A percentile compares a stretch with the other conserved stretches of the same genome.
These are phyloP conservation scores for Scleromitrula shiraiana DNA, from an alignment of 2,329 filamentous ascomycete species.

Conservation along the genomic window DNA sequence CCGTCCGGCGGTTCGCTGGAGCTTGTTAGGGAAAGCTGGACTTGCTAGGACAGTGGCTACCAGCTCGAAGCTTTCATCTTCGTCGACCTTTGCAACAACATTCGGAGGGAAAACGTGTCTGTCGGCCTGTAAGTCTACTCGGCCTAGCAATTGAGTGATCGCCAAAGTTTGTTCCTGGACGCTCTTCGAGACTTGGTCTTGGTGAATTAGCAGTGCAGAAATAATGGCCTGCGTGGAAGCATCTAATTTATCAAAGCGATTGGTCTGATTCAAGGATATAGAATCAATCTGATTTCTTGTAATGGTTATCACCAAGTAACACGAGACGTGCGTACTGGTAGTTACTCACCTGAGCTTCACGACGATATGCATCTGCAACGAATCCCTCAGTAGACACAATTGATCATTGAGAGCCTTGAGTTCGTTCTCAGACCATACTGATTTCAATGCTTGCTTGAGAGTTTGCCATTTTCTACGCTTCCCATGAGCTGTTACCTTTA, in stretches of 20 bases:
- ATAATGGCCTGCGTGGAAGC: neutral
- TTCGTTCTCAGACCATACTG: constrained; percentile 1
- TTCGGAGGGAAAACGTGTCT: neutral
- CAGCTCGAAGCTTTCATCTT: too few species aligned
- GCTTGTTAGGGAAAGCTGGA: too few species aligned
- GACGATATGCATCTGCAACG: neutral
- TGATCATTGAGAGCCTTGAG: neutral
- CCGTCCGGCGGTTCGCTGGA: neutral
- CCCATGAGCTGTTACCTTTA: neutral
- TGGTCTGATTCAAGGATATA: neutral
- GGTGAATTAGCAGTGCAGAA: neutral
- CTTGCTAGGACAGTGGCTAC: too few species aligned
- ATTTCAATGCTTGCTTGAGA: neutral
- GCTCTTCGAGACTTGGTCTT: neutral
- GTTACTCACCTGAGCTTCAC: neutral
- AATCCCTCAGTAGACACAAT: neutral
- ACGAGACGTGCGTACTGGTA: too few species aligned
- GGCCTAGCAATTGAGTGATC: neutral
- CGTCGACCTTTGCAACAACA: neutral
- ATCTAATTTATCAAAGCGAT: neutral
- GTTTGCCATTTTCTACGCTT: neutral
- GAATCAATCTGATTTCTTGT: neutral
- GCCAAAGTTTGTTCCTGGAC: neutral
- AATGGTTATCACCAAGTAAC: neutral
- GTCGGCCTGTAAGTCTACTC: neutral